Evolutionary conservation across 345 rosid species (phyloP).

Genomic region (Eucalyptus erythrocorys): DNA sequence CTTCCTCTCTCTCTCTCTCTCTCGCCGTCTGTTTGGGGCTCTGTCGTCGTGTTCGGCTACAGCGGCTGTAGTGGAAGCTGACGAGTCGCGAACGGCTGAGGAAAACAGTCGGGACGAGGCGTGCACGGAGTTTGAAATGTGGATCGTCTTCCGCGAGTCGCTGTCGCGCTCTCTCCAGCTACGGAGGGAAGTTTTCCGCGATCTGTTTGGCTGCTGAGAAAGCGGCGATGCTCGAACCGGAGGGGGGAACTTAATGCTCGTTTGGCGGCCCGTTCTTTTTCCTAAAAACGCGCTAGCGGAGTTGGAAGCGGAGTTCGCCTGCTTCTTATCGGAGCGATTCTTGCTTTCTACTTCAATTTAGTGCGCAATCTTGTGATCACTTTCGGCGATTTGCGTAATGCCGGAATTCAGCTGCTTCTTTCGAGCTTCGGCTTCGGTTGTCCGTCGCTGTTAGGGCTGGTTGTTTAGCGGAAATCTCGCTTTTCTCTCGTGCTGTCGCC

Average conservation of each 20-base stretch:
- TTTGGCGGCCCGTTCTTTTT: neutral
- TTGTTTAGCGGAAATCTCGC: neutral
- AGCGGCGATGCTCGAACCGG: neutral
- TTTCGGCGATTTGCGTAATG: neutral
- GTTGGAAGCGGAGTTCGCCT: neutral
- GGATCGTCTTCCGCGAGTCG: neutral
- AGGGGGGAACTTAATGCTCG: neutral
- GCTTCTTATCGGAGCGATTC: neutral
- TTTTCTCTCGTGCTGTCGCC: constrained; percentile 12
- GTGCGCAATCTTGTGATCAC: neutral
- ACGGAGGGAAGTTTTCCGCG: neutral
- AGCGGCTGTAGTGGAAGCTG: neutral
- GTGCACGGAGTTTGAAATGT: neutral
- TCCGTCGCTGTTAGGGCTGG: neutral
- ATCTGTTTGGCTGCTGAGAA: neutral
- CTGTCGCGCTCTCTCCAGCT: neutral
- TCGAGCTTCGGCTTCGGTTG: neutral
- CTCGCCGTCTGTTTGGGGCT: neutral
- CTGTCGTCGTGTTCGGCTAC: neutral
- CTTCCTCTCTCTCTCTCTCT: neutral
- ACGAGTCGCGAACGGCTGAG: neutral
- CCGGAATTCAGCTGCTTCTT: neutral
- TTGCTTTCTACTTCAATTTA: neutral
- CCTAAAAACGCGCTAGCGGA: neutral
- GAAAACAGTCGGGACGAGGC: neutral